Evolutionary conservation across 2,329 filamentous ascomycete genomes (phyloP), one percentile per base, ranked within the genome.

Genomic region (Paraphoma chrysanthemicola): DNA sequence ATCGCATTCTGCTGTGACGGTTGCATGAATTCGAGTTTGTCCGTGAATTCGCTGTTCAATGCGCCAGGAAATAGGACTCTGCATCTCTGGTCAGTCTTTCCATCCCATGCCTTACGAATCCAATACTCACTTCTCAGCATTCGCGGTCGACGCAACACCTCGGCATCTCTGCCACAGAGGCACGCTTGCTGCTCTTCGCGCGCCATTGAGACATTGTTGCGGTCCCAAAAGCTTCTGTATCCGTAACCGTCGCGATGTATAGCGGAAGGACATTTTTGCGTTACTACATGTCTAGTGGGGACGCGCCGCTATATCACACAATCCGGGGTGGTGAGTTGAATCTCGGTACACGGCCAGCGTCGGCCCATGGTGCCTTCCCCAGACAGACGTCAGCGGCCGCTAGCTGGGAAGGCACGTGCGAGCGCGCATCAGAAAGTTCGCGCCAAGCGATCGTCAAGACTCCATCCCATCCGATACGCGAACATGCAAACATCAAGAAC

Each of bases 21-120:
- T 48, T 86, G 85, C 53, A 91, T 86, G 77, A 97, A 98, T 41
- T 85, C 82, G 77, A 98, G 88, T 0, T 84, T 82, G 63, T 86
- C 89, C 4, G 92, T 96, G 78, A 99, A 99, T 60, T 92, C 91
- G 75, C 92, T 97, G 76, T 97, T 94, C 49, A 98, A 83, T 0
- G 95, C 95, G n/a, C 95, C 95, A 0, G 95, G 95, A 66, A 99
- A 99, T 53, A 86, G 81, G 10, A 87, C 83, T 54, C 85, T 88
- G 48, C 2, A 2, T 0, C 3, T 4, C 18, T 29, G 36, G 14
- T 56, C 17, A 48, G 47, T 16, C 5, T 30, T 23, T 3, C 14
- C 23, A 38, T 11, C 6, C 31, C 10, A n/a, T 42, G 6, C 31
- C 48, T 9, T 8, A 9, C 4, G n/a, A n/a, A 39, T 14, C 17